phyloP scores from a whole-genome alignment of 805 yeast genomes.

The Jamesozyma lodderae region DNA sequence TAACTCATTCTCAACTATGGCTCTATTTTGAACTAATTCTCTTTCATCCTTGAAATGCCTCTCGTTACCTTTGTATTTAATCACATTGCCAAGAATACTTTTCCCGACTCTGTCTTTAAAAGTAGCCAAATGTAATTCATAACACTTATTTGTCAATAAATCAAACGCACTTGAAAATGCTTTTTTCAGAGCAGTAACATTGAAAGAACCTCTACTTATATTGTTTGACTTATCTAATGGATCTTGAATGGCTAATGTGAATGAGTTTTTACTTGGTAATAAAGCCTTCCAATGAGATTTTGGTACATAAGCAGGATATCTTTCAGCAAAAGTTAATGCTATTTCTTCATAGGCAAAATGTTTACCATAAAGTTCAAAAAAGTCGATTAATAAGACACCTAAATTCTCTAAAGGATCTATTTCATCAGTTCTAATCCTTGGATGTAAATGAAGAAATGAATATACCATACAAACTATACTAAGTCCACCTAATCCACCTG shows the following conservation, averaged over 20 bases:
- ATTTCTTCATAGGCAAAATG: constrained; percentile 78
- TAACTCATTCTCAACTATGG: constrained; percentile 33
- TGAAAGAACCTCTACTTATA: constrained; percentile 76
- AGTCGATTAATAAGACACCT: constrained; percentile 82
- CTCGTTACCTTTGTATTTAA: constrained; percentile 61
- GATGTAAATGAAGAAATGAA: constrained; percentile 73
- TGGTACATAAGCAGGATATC: constrained; percentile 48
- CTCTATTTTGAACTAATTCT: constrained; percentile 50
- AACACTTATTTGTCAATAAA: constrained; percentile 63
- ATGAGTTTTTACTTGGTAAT: constrained; percentile 35
- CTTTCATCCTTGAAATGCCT: constrained; percentile 76
- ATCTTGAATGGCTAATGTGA: constrained; percentile 71
- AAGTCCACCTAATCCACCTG: constrained; percentile 93
- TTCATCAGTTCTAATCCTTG: constrained; percentile 56
- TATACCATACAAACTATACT: constrained; percentile 82
- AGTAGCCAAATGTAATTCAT: constrained; percentile 54
- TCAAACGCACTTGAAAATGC: constrained; percentile 88
- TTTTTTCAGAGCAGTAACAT: constrained; percentile 66
- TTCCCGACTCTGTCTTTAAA: constrained; percentile 61
- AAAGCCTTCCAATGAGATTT: constrained; percentile 49
- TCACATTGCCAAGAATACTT: constrained; percentile 72
- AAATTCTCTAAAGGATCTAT: constrained; percentile 65
- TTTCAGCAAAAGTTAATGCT: constrained; percentile 53
- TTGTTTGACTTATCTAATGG: constrained; percentile 79
- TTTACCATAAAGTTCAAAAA: constrained; percentile 85